Base-by-base conservation (phyloP, 148 eudicot species). In the Nepenthes mirabilis region DNA sequence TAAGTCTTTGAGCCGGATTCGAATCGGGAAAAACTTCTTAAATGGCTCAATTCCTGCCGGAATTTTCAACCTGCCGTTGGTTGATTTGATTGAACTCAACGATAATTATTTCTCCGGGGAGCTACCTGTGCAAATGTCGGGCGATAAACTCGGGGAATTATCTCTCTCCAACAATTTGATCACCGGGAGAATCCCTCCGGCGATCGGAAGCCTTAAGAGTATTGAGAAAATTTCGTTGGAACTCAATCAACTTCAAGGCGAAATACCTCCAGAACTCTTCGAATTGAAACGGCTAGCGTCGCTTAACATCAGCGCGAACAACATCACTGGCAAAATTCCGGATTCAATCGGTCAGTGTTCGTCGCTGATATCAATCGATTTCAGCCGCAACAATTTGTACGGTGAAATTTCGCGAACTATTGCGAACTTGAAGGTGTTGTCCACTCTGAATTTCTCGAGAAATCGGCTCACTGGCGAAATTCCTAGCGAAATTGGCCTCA, bases 81-180 rank as follows among this genome's bases (percentile, higher is more conserved):
- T 58, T 33, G 65, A 55, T 9, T 68, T 76, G 12, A 62, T 83
- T 9, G 80, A 86, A 65, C 54, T 86, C 11, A 61, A 56, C 36
- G 69, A 77, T 61, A 86, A 86, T 58, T 70, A 60, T 11, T 59
- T 86, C 34, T 62, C 66, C 1, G 88, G 93, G n/a, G 71, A 72
- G 40, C 69, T 85, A 59, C 88, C 88, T 8, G 32, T 7, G 10
- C 47, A 33, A 14, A 80, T 80, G 5, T 59, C 82, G 13, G 81
- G 71, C 1, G 45, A 6, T 5, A 10, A 55, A 0, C 77, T 86
- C 1, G 65, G 59, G 14, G 45, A 54, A 34, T 37, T 86, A 9
- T 57, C 50, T 43, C 14, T 86, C 34, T 74, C 82, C 8, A 76
- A 79, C 59, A 83, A 80, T 58, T 34, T 56, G 48, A 68, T 86